Conservation (phyloP, 257 asterid species). For the Oldenlandia corymbosa region DNA sequence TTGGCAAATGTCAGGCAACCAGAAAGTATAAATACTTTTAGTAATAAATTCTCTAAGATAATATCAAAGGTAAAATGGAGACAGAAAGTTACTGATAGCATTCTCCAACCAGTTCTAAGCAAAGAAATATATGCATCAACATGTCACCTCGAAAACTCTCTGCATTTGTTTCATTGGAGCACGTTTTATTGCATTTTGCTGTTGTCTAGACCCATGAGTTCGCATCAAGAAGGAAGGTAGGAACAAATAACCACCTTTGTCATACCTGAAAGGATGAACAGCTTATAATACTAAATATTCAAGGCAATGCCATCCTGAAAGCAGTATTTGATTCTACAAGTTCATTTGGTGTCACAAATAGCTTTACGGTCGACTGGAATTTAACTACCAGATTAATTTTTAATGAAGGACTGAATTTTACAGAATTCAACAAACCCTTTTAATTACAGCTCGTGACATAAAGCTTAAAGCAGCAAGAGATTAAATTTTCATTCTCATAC, state of each 20-base stretch:
- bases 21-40: not conserved
- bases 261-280: slow-evolving; percentile 53
- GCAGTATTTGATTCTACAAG: not conserved
- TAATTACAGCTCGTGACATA: not conserved
- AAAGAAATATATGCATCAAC: too few species aligned
- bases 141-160: slow-evolving; percentile 77
- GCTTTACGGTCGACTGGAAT: not conserved
- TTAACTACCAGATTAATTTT: not conserved
- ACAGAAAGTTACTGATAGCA: not conserved
- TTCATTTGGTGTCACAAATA: not conserved
- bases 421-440: not conserved
- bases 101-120: not conserved
- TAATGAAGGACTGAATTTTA: not conserved
- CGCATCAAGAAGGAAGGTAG: slow-evolving; percentile 94
- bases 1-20: not conserved
- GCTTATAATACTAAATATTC: not conserved
- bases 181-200: slow-evolving; percentile 67
- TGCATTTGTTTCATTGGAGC: slow-evolving; percentile 69
- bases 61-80: not conserved
- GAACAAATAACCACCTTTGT: slow-evolving; percentile 91
- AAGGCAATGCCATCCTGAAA: not conserved
- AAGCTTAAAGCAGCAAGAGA: not conserved
- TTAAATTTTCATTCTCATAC: slow-evolving; percentile 30
- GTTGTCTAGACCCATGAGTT: slow-evolving; percentile 81
- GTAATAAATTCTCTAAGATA: not conserved